Evolutionary conservation across 768 basidiomycete genomes (phyloP), one percentile per base, ranked within the genome.

Genomic region (Mycena chlorophos): DNA sequence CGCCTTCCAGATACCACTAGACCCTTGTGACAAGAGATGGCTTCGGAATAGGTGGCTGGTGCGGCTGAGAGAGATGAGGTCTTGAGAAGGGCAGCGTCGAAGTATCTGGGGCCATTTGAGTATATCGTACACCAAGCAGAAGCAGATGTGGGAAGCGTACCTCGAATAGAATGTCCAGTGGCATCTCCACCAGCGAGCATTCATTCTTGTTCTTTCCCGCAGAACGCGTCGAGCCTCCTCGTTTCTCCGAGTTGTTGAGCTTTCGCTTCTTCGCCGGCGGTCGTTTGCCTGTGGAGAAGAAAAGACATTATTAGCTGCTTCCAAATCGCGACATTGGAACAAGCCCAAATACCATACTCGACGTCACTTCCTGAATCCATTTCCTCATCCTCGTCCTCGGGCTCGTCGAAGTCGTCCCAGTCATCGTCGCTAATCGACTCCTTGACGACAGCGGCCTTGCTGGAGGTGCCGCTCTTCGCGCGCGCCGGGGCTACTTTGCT

Each of bases 21-120:
- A 54, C 16, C 27, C 42, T 0, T 53, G 51, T 12, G 65, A 59
- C 40, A 68, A 48, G 10, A 75, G 62, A 17, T 67, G 52, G 3
- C 22, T 26, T 16, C 73, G 71, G 26, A 73, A 63, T 1, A 30
- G 50, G 46, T 66, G 69, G 47, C 52, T 69, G 12, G 67, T 67
- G 26, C 71, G 66, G 14, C 63, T 54, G 4, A 75, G 64, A 16
- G 54, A 30, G 31, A 74, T 54, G 17, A 75, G 55, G 56, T 73
- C 74, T 14, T 57, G 37, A 10, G 74, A 74, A 6, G 42, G 54
- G 14, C 75, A 62, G 31, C 66, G 63, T 0, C 42, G 38, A 25
- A 67, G 66, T 25, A 74, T 68, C 73, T 71, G 19, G 5, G 16
- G 19, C 2, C 16, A 46, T 12, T 13, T 42, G 12, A 22, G 45